phyloP scores from a whole-genome alignment of 2,329 filamentous ascomycete species.

The Rosellinia necatrix region DNA sequence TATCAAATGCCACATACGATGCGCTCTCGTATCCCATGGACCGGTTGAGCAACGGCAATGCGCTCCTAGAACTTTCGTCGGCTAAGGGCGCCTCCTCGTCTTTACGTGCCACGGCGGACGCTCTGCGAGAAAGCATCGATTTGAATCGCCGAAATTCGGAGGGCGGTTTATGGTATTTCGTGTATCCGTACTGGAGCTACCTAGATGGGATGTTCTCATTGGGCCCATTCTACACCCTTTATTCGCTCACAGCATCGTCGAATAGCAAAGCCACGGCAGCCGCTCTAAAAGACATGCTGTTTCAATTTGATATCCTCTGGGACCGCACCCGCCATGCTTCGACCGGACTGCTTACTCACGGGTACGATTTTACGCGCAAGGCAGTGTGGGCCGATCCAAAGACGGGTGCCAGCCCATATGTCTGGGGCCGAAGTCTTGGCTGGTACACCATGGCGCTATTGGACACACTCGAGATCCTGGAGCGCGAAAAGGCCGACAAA shows the following conservation, averaged over 20 bases:
- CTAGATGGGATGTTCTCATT: conserved; percentile 58
- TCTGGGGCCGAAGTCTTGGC: conserved; percentile 45
- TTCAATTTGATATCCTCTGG: conserved; percentile 40
- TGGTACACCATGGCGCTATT: conserved; percentile 46
- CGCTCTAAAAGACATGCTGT: conserved; percentile 36
- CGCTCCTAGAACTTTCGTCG: conserved; percentile 30
- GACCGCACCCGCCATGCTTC: conserved; percentile 30
- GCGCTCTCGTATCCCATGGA: conserved; percentile 40
- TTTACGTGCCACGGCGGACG: conserved; percentile 27
- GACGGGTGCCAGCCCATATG: conserved; percentile 44
- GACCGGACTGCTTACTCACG: conserved; percentile 42
- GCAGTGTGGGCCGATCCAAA: conserved; percentile 43
- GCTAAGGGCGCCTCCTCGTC: conserved; percentile 12
- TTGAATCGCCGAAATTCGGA: conserved; percentile 41
- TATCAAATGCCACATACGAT: conserved; percentile 35
- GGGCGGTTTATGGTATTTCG: conserved; percentile 45
- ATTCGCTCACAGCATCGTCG: conserved; percentile 34
- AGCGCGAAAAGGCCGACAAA: conserved; percentile 13
- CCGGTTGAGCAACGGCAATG: conserved; percentile 41
- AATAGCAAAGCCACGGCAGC: conserved; percentile 1
- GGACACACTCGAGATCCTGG: conserved; percentile 42
- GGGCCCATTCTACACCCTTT: conserved; percentile 46
- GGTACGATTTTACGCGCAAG: conserved; percentile 42
- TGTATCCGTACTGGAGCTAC: conserved; percentile 57
- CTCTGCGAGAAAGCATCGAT: conserved; percentile 38